Base-by-base conservation (phyloP, 2,329 filamentous ascomycete genomes). In the Colletotrichum salicis region DNA sequence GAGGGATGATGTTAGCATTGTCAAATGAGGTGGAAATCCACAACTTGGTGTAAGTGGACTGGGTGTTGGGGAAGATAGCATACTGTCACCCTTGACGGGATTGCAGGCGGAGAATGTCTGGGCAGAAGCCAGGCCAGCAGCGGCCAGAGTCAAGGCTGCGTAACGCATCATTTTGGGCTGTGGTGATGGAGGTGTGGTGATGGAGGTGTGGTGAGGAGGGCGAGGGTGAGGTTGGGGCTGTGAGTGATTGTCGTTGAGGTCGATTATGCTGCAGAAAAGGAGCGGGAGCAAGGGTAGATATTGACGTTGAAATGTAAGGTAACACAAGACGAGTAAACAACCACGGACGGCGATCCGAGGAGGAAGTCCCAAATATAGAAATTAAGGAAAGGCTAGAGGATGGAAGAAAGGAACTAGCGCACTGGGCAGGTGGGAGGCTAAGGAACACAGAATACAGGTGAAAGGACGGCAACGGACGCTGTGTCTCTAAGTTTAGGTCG, bases 101-200 rank as follows among this genome's bases (percentile, higher is more conserved):
- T 75, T 75, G 55, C 73, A 75, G 1, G 29, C 13, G 5, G 73
- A 74, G 24, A 51, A 71, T n/a, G 73, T 74, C 58, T 74, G 73
- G 24, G 71, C 73, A 4, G 64, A 66, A 48, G 62, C 72, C 35
- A 73, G 65, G 52, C 67, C 60, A 27, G 61, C 64, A 55, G 58
- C 6, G 61, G 73, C 73, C 57, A 74, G 33, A 24, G 62, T 59
- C 22, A 74, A 55, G 41, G 68, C 58, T 12, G 69, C 35, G 65
- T 59, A 64, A 37, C 55, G 62, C 69, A 71, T 69, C 69, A 48
- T 69, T 22, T 31, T 41, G 33, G 10, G 13, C 8, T 31, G 15
- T 8, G 22, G 13, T 27, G 19, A 41, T 27, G 13, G 37, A 52
- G n/a, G 29, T 15, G 37, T 27, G 55, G 54, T 59, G 8, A 35